These are phyloP conservation scores for Apiotrichum domesticum DNA, from an alignment of 1,284 basidiomycete species.

Conservation along the genomic window DNA sequence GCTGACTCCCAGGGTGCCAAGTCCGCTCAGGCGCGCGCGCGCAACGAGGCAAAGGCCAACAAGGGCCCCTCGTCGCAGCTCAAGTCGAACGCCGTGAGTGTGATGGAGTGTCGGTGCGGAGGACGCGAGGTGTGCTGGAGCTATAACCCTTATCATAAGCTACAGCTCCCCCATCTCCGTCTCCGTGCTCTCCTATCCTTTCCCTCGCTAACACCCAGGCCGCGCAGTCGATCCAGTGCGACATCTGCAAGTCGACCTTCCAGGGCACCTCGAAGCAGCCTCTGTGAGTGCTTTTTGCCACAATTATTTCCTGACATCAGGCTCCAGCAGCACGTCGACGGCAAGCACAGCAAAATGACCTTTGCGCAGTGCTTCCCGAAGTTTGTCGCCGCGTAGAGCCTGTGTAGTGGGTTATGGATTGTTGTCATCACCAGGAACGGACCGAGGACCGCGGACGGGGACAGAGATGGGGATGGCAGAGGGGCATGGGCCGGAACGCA, in stretches of 20 bases:
- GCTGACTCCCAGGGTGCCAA: slow-evolving; percentile 40
- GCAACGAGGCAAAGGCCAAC: slow-evolving; percentile 24
- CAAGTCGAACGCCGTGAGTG: slow-evolving; percentile 43
- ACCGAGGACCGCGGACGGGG: too few species aligned
- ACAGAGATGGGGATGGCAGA: too few species aligned
- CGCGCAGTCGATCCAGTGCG: slow-evolving; percentile 49
- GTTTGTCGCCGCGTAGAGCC: slow-evolving; percentile 17
- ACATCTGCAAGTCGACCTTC: slow-evolving; percentile 50
- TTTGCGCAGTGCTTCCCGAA: slow-evolving; percentile 38
- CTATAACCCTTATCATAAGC: not conserved
- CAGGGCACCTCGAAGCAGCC: slow-evolving; percentile 49
- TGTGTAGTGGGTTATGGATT: not conserved
- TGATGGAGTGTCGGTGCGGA: not conserved
- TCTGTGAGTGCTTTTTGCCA: slow-evolving; percentile 29
- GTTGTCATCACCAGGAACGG: not conserved
- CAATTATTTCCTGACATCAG: slow-evolving; percentile 14
- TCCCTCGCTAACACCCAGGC: slow-evolving; percentile 25
- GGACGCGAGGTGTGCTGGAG: not conserved
- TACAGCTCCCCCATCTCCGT: too few species aligned
- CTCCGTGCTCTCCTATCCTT: too few species aligned
- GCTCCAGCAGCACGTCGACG: slow-evolving; percentile 35
- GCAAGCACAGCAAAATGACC: slow-evolving; percentile 31
- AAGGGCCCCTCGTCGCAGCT: slow-evolving; percentile 41
- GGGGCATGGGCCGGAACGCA: too few species aligned
- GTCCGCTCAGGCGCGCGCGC: slow-evolving; percentile 36